Evolutionary conservation across 768 basidiomycete genomes (phyloP).

Genomic region (Xerocomellus intermedius): DNA sequence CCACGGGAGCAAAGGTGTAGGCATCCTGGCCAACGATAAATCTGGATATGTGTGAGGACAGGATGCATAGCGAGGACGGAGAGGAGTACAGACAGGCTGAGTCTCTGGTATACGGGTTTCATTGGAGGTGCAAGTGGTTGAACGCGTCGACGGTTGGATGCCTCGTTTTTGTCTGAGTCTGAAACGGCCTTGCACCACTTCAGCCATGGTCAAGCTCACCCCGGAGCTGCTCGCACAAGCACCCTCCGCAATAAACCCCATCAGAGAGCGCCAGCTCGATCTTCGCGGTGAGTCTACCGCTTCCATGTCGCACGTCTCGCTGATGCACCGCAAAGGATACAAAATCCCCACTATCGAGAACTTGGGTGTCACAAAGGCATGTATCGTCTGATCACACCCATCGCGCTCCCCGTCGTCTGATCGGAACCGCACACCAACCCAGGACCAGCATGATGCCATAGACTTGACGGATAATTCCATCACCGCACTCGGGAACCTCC

Average conservation of each 20-base stretch:
- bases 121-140: constrained; percentile 39
- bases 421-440: constrained; percentile 7
- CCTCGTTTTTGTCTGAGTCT: constrained; percentile 35
- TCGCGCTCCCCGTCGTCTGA: constrained; percentile 14
- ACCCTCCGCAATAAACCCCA: constrained; percentile 71
- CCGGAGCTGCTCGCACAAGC: constrained; percentile 89
- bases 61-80: constrained; percentile 7
- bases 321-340: constrained; percentile 56
- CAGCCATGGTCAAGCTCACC: constrained; percentile 80
- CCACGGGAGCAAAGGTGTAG: constrained; percentile 75
- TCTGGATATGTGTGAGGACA: constrained; percentile 34
- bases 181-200: constrained; percentile 28
- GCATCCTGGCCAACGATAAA: constrained; percentile 70
- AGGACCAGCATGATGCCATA: constrained; percentile 94
- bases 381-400: constrained; percentile 29
- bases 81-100: constrained; percentile 55
- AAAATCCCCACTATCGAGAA: constrained; percentile 97
- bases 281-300: constrained; percentile 64
- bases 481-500: constrained; percentile 77
- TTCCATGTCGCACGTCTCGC: neutral
- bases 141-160: constrained; percentile 10
- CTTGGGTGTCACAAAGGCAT: constrained; percentile 85
- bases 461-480: constrained; percentile 94
- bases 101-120: constrained; percentile 69
- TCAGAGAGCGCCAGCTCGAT: constrained; percentile 90